A percentile compares a stretch with the other conserved stretches of the same genome.
Evolutionary conservation across 345 rosid genomes (phyloP).

Genomic region (Limnanthes douglasii): DNA sequence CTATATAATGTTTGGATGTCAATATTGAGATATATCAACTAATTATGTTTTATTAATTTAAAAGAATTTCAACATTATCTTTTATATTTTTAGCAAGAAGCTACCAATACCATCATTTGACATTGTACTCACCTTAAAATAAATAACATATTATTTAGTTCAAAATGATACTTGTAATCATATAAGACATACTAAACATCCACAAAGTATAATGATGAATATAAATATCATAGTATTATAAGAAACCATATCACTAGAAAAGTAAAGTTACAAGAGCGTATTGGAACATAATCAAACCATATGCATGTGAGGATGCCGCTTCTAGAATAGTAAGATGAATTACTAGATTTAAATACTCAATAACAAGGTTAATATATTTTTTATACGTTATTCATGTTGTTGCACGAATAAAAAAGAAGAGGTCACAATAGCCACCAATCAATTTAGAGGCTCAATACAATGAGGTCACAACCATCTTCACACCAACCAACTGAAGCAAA

Average conservation of each 20-base stretch:
- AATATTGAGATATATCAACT: too few relatives aligned
- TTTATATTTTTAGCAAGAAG: too few relatives aligned
- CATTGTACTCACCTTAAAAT: too few relatives aligned
- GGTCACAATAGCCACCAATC: conserved; percentile 90
- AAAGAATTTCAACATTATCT: too few relatives aligned
- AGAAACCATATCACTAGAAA: too few relatives aligned
- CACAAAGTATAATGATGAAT: too few relatives aligned
- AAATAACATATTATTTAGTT: too few relatives aligned
- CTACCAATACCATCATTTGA: too few relatives aligned
- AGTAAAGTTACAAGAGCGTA: background rate
- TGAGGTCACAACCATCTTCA: conserved; percentile 73
- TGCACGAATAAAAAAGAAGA: conserved; percentile 90
- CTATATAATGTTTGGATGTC: too few relatives aligned
- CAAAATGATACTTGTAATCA: conserved; percentile 1
- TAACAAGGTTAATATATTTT: conserved; percentile 46
- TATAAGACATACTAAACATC: too few relatives aligned
- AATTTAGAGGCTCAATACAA: conserved; percentile 85
- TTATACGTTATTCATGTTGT: conserved; percentile 96
- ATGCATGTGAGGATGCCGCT: conserved; percentile 91
- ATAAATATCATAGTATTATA: too few relatives aligned
- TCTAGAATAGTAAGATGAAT: conserved; percentile 53
- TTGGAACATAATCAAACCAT: conserved; percentile 69
- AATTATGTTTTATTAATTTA: too few relatives aligned
- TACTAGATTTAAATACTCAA: conserved; percentile 35
- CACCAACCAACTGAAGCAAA: conserved; percentile 68